phyloP scores from a whole-genome alignment of 2,329 filamentous ascomycete genomes.

The Trichoderma asperellum region DNA sequence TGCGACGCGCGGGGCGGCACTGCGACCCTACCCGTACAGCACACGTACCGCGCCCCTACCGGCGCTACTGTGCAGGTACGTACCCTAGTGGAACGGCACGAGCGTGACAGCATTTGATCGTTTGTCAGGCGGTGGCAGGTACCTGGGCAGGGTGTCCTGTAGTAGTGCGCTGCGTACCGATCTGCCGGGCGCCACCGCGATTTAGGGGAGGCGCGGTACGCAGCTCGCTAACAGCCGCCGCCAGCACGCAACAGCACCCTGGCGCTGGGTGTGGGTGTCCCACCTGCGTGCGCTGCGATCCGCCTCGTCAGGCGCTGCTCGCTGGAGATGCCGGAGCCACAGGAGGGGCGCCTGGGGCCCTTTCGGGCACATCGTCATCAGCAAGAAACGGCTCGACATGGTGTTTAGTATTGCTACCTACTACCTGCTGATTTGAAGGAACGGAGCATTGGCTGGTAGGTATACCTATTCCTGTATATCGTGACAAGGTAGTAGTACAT shows the following conservation, averaged over 20 bases:
- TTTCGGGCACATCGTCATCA: not conserved
- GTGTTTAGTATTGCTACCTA: no score
- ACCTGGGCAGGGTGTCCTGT: not conserved
- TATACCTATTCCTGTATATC: no score
- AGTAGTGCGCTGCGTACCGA: slow-evolving; percentile 20
- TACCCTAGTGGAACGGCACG: not conserved
- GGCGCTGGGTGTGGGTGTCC: slow-evolving; percentile 1
- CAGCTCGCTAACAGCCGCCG: slow-evolving; percentile 21
- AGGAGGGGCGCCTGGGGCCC: not conserved
- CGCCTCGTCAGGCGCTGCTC: slow-evolving; percentile 25
- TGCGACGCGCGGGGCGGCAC: not conserved
- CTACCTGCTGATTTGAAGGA: no score
- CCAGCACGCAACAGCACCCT: slow-evolving; percentile 20
- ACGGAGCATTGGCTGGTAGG: no score
- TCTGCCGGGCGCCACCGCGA: not conserved
- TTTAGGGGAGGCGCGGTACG: slow-evolving; percentile 15
- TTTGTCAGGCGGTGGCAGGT: not conserved
- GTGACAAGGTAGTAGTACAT: not conserved
- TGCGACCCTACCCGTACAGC: not conserved
- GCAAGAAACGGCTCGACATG: not conserved
- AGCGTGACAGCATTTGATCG: not conserved
- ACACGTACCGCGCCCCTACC: not conserved
- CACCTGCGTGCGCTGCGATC: slow-evolving; percentile 6
- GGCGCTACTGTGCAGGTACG: not conserved
- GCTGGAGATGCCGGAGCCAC: not conserved